Evolutionary conservation across 2,329 filamentous ascomycete genomes (phyloP).

Genomic region (Parafenestella ontariensis): DNA sequence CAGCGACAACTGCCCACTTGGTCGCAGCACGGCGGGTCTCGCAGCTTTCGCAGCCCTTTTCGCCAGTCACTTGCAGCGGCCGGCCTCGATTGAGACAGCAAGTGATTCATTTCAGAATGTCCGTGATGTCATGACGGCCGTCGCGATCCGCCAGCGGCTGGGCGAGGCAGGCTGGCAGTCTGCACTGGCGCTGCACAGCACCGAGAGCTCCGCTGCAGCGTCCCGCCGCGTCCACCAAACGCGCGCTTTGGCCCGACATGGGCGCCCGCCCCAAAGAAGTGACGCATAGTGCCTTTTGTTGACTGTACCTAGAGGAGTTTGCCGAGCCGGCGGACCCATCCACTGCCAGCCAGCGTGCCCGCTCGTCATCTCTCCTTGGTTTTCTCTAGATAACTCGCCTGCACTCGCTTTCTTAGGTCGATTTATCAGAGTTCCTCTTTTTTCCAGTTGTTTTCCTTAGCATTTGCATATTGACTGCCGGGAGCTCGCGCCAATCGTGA

Average conservation of each 20-base stretch:
- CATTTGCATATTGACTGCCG: background rate
- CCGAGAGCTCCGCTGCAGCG: background rate
- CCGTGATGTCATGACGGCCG: background rate
- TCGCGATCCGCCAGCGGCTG: background rate
- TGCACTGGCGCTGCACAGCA: background rate
- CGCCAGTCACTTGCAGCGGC: background rate
- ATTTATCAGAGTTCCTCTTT: background rate
- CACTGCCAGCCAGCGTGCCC: background rate
- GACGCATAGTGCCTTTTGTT: slow-evolving; percentile 3
- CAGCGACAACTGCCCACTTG: background rate
- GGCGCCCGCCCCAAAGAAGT: background rate
- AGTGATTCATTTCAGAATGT: no score
- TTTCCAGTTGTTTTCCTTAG: background rate
- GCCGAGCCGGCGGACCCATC: background rate
- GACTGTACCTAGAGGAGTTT: background rate
- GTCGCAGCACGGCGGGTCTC: background rate
- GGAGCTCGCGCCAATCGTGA: background rate
- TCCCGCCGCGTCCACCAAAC: background rate
- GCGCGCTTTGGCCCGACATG: background rate
- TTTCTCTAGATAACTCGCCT: background rate
- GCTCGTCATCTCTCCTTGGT: background rate
- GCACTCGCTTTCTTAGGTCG: background rate
- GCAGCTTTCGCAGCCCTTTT: background rate
- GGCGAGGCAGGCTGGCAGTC: background rate
- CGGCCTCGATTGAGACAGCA: no score